A percentile compares a stretch with the other conserved stretches of the same genome.
Conservation (phyloP, 306 rosid species). For the Ormosia emarginata region DNA sequence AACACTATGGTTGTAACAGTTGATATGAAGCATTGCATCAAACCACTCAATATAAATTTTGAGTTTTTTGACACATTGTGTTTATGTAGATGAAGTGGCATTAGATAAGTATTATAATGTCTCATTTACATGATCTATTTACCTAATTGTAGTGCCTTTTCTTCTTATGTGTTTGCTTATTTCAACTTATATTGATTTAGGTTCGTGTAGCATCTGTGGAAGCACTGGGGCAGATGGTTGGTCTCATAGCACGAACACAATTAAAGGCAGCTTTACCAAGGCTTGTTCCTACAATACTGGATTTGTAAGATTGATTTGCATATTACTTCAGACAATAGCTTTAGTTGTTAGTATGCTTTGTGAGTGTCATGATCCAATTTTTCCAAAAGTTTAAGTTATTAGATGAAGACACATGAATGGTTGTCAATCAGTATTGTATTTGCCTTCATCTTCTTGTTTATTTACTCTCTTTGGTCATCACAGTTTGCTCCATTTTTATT, state of each 20-base stretch:
- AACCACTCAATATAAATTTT: not conserved
- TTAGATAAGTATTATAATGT: not conserved
- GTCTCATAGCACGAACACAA: constrained; percentile 78
- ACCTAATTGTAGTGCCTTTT: constrained; percentile 10
- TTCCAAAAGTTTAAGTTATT: too few species aligned
- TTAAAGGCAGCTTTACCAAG: constrained; percentile 86
- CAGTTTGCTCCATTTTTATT: too few species aligned
- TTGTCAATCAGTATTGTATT: too few species aligned
- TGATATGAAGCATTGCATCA: not conserved
- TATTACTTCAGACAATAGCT: constrained; percentile 2
- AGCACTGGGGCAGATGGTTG: constrained; percentile 94
- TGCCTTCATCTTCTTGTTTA: too few species aligned
- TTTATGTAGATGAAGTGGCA: not conserved
- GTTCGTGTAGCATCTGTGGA: constrained; percentile 82
- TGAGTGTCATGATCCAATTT: too few species aligned
- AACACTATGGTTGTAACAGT: not conserved
- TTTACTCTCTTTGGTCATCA: too few species aligned
- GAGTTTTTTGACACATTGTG: constrained; percentile 1
- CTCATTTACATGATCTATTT: not conserved
- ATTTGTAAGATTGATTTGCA: constrained; percentile 62
- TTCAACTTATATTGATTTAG: constrained; percentile 38
- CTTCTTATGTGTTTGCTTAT: constrained; percentile 6
- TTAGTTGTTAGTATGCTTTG: constrained; percentile 2
- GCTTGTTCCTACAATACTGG: constrained; percentile 89
- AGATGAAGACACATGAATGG: too few species aligned